Evolutionary conservation across 2,329 filamentous ascomycete genomes (phyloP), one percentile per base, ranked within the genome.

Genomic region (Diplodia seriata): DNA sequence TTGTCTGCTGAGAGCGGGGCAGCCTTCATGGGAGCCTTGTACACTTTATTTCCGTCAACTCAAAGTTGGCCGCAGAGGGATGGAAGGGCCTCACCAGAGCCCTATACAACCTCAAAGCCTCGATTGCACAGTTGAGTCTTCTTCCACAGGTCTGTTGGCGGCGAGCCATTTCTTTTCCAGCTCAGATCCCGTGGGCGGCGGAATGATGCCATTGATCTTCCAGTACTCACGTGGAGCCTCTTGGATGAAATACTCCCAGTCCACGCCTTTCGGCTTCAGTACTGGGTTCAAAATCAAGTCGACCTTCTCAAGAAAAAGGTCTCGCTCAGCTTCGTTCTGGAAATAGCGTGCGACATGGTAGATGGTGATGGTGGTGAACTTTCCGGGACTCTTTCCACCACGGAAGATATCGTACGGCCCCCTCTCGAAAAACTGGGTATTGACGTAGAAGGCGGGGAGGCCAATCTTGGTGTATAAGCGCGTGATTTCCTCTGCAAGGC

Each of bases 391-490:
- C 29, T 73, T 66, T 61, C 75, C 76, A 29, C 76, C 76, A 4
- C 78, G 69, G 62, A 68, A 81, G 59, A 74, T 69, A 20, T 73
- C 71, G 6, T 68, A 68, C 0, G 68, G 66, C 0, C 71, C 54
- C 26, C 77, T 67, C 3, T 71, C 69, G 68, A 79, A 73, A 73
- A 82, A 82, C 66, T 78, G 75, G 11, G 77, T 75, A 4, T 79
- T 74, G 2, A 81, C 81, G 66, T 81, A 82, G 70, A 82, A 82
- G 5, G 76, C 73, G 0, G 81, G 81, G 0, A 82, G 75, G 7
- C 76, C 72, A 47, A 77, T 67, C 9, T 70, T 18, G 4, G 70
- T 71, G 70, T 82, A 83, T 67, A 81, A 75, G 59, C 78, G 75
- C 61, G 78, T 81, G 55, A 81, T 76, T 70, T 77, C 76, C 66